Evolutionary conservation across 179 eudicot species (phyloP), one percentile per base, ranked within the genome.

Genomic region (Beta corolliflora): DNA sequence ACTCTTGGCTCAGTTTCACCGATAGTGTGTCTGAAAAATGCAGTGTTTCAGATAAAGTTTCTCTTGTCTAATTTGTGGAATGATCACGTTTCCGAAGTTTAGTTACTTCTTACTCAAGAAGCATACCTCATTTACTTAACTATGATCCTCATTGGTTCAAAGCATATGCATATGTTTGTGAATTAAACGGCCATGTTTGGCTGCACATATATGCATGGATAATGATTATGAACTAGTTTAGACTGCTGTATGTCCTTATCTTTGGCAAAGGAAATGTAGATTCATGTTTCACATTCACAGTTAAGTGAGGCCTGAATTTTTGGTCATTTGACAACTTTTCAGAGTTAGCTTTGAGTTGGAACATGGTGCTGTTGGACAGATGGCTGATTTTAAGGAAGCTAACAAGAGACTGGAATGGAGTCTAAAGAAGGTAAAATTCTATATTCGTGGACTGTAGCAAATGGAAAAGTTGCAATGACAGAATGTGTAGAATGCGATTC

Each of bases 261-360:
- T 46, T 82, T 75, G 19, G 45, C 36, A 53, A 50, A 11, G 7
- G 63, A n/a, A 63, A n/a, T 23, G 0, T 66, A 12, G 80, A 78
- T 15, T 54, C 5, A 60, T 50, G 36, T 58, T 60, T 64, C 23
- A 19, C 36, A 31, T 1, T 56, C 50, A 52, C 21, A 18, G 19
- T 73, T 46, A 48, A 48, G 52, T 48, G 52, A 48, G 52, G 7
- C 44, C 77, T 68, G 18, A 75, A 6, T 72, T 76, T 59, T 77
- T 29, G n/a, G n/a, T n/a, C n/a, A n/a, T 29, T 74, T 69, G 31
- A 73, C 73, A 16, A 81, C 55, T 41, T 67, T 61, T 55, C 86
- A 94, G 98, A 85, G 98, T 93, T 59, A 89, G 91, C 86, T 93
- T 92, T 91, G 97, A 93, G 84, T 75, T 94, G 92, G 98, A 94